phyloP scores from a whole-genome alignment of 768 basidiomycete genomes.

The Pluteus cervinus region DNA sequence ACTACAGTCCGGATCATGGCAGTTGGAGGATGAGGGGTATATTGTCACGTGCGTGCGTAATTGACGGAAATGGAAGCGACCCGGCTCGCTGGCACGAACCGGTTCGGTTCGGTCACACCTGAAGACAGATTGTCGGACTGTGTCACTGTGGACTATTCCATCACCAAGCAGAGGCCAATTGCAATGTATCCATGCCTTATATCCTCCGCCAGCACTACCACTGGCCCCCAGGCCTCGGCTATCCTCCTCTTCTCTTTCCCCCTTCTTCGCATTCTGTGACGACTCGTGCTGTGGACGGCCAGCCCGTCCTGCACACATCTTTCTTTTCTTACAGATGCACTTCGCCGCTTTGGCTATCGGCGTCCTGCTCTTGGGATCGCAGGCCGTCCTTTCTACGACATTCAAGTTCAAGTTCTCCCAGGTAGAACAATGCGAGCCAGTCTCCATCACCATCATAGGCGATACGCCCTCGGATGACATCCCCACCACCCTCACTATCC shows the following conservation, averaged over 20 bases:
- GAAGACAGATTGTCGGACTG: background rate
- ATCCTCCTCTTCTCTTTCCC: too few relatives aligned
- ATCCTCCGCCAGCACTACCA: too few relatives aligned
- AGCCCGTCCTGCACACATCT: slow-evolving; percentile 19
- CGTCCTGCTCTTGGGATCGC: slow-evolving; percentile 30
- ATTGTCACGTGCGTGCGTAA: slow-evolving; percentile 16
- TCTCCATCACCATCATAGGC: slow-evolving; percentile 40
- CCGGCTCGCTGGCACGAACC: background rate
- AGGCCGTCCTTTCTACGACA: slow-evolving; percentile 29
- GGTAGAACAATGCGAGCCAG: slow-evolving; percentile 48
- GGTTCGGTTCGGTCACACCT: background rate
- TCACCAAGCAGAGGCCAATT: too few relatives aligned
- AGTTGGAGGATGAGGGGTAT: slow-evolving; percentile 12
- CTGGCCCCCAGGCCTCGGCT: too few relatives aligned
- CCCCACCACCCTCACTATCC: slow-evolving; percentile 41
- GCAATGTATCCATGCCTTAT: too few relatives aligned
- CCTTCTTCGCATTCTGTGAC: background rate
- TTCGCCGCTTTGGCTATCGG: slow-evolving; percentile 21
- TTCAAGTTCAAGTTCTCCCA: slow-evolving; percentile 34
- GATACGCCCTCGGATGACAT: slow-evolving; percentile 24
- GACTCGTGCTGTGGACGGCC: slow-evolving; percentile 5
- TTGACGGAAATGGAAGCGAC: background rate
- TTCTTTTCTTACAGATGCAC: slow-evolving; percentile 18
- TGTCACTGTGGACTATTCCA: too few relatives aligned
- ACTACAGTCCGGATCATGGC: slow-evolving; percentile 29